phyloP scores from a whole-genome alignment of 2,329 filamentous ascomycete species.

The Ampelomyces quisqualis region DNA sequence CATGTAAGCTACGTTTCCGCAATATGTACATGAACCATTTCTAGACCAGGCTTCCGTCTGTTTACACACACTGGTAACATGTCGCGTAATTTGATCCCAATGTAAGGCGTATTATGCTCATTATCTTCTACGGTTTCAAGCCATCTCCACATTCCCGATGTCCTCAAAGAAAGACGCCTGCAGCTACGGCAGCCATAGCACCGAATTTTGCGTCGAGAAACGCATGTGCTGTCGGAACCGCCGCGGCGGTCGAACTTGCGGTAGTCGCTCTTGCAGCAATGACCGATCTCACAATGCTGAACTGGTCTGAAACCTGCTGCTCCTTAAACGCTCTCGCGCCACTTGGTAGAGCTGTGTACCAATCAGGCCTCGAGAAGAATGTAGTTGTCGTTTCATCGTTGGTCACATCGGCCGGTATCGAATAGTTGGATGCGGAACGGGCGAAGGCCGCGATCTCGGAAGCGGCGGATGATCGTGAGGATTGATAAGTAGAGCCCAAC shows the following conservation, averaged over 20 bases:
- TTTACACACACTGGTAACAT: no score
- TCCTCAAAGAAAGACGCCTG: constrained; percentile 28
- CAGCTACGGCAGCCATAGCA: constrained; percentile 31
- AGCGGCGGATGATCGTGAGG: constrained; percentile 27
- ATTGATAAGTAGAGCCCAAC: constrained; percentile 28
- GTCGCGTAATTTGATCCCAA: no score
- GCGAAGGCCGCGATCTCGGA: constrained; percentile 32
- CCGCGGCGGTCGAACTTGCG: constrained; percentile 19
- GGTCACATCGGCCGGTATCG: constrained; percentile 30
- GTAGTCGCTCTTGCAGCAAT: constrained; percentile 21
- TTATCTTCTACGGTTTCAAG: background rate
- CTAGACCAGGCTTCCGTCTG: no score
- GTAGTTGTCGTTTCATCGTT: constrained; percentile 22
- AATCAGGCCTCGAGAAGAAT: constrained; percentile 25
- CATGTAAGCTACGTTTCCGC: no score
- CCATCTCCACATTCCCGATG: background rate
- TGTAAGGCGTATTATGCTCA: background rate
- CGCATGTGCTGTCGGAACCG: constrained; percentile 23
- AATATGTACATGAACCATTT: no score
- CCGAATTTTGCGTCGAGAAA: constrained; percentile 27
- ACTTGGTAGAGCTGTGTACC: constrained; percentile 35
- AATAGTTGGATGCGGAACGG: constrained; percentile 25
- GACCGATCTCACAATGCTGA: constrained; percentile 29
- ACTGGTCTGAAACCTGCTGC: constrained; percentile 33
- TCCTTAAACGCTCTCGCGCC: constrained; percentile 34